Evolutionary conservation across 129 eudicot genomes (phyloP), one percentile per base, ranked within the genome.

Genomic region (Glebionis coronaria): DNA sequence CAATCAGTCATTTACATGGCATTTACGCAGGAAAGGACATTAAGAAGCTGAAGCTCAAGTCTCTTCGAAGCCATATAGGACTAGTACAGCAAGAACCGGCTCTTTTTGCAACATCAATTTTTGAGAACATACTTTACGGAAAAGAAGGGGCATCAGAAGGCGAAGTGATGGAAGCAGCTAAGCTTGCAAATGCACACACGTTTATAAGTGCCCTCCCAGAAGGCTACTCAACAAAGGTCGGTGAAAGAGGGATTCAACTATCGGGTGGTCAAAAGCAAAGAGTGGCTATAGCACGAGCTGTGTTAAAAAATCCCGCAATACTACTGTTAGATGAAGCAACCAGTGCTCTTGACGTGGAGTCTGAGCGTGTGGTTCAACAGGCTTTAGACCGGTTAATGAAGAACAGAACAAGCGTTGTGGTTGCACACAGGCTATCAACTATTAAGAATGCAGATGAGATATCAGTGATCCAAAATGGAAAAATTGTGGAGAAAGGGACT

Each of bases 261-360:
- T 94, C 99, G 0, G 99, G 99, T 16, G 99, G 99, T 8, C 99
- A 94, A 67, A 94, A 94, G 82, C 99, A 94, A 70, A 70, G 99
- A 51, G 97, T 94, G 6, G 99, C 99, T 18, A 94, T 94, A 58
- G 99, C 99, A 14, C 78, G 99, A 21, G 99, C 99, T 5, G 85
- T 94, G 63, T 31, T 94, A 13, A 94, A 94, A 70, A 94, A 94
- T 69, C 99, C 99, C 9, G 91, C 90, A 4, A 87, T 94, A 56
- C 59, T 94, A 71, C 72, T 94, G 27, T 46, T 94, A 50, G 99
- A 94, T 29, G 99, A 94, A 74, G 99, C 99, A 35, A 94, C 99
- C 0, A 94, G 99, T 59, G 99, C 99, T 4, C 90, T 94, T 1
- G 99, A 94, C 46, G 79, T 83, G 72, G 99, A 94, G 64, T 94